Percentiles rank a stretch among this genome's conserved stretches.
These are phyloP conservation scores for Phytophthora fragariae DNA, from an alignment of 352 stramenopile species.

Conservation along the genomic window DNA sequence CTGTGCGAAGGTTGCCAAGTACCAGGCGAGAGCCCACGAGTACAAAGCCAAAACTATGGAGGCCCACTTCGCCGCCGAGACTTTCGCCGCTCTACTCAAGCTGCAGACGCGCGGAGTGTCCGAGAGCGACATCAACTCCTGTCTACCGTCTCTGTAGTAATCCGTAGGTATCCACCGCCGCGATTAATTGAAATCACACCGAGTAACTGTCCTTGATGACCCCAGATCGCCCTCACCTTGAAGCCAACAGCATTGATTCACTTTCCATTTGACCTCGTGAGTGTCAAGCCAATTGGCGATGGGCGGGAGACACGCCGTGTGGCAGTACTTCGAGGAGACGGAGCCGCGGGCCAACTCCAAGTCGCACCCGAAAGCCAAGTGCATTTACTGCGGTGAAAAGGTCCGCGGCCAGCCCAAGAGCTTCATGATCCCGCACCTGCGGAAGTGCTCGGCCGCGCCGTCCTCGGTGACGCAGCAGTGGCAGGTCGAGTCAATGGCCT, in stretches of 20 bases:
- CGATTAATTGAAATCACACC: neutral
- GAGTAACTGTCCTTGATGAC: neutral
- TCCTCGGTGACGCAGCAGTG: neutral
- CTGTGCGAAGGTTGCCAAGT: neutral
- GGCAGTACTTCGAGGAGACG: constrained; percentile 10
- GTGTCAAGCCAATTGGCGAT: neutral
- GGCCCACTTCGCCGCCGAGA: neutral
- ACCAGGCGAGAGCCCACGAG: neutral
- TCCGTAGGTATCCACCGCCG: no score
- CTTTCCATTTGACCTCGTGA: neutral
- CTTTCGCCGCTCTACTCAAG: neutral
- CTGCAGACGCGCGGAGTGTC: neutral
- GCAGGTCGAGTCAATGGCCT: neutral
- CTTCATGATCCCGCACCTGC: constrained; percentile 10
- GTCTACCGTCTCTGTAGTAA: neutral
- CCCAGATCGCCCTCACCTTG: neutral
- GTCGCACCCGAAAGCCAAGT: constrained; percentile 5
- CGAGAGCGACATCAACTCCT: constrained; percentile 1
- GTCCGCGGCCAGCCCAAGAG: constrained; percentile 12
- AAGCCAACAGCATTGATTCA: neutral
- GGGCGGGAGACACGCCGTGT: neutral
- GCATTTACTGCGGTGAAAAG: constrained; percentile 9
- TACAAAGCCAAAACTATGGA: neutral
- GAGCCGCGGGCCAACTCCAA: constrained; percentile 6
- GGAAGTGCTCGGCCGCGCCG: constrained; percentile 3